Evolutionary conservation across 129 eudicot species (phyloP).

Genomic region (Smallanthus sonchifolius): DNA sequence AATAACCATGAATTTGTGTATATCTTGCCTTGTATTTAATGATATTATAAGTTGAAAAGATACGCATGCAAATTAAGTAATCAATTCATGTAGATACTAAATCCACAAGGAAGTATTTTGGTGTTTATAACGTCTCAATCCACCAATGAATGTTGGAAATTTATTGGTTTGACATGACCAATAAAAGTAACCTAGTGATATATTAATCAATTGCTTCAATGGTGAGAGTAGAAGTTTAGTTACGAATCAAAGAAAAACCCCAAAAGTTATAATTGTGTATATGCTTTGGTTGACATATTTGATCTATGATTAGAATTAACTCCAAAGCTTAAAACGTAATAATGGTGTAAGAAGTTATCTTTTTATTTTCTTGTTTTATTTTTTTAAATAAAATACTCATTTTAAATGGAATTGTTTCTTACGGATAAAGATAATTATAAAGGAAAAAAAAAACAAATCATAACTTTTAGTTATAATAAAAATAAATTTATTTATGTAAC

Average conservation of each 20-base stretch:
- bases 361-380: no score
- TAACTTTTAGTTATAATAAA: no score
- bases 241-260: background rate
- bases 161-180: slow-evolving; percentile 19
- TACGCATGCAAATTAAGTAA: slow-evolving; percentile 27
- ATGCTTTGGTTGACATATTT: background rate
- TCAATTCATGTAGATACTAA: slow-evolving; percentile 26
- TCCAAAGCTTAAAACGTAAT: no score
- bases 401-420: no score
- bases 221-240: background rate
- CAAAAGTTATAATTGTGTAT: no score
- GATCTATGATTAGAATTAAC: no score
- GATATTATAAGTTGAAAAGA: slow-evolving; percentile 13
- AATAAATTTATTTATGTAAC: no score
- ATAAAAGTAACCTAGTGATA: background rate
- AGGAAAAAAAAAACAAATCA: no score
- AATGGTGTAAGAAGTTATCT: no score
- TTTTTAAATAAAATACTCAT: no score
- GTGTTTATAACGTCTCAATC: slow-evolving; percentile 23
- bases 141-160: slow-evolving; percentile 32
- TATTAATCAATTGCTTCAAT: background rate
- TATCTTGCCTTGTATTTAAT: background rate
- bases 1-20: no score
- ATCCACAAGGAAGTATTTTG: slow-evolving; percentile 26
- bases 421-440: no score